phyloP scores from a whole-genome alignment of 108 stramenopile species.

The Cyclostephanos tholiformis region DNA sequence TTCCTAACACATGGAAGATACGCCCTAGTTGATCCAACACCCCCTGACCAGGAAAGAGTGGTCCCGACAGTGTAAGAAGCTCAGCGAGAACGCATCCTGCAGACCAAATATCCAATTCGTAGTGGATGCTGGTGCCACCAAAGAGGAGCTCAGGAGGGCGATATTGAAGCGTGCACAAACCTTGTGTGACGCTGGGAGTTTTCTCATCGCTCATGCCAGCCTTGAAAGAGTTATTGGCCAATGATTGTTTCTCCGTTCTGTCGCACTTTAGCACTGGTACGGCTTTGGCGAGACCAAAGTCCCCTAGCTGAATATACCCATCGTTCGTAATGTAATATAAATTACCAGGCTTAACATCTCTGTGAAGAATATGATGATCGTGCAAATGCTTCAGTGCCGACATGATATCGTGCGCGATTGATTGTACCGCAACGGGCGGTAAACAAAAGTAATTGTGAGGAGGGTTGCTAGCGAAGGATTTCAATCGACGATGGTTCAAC shows the following conservation, averaged over 20 bases:
- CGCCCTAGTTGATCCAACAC: slow-evolving; percentile 72
- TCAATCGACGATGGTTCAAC: slow-evolving; percentile 58
- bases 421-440: slow-evolving; percentile 42
- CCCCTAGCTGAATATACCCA: slow-evolving; percentile 72
- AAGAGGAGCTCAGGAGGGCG: slow-evolving; percentile 80
- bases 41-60: slow-evolving; percentile 64
- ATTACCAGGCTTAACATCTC: slow-evolving; percentile 96
- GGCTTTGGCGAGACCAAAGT: slow-evolving; percentile 78
- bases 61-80: slow-evolving; percentile 51
- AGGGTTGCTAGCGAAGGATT: slow-evolving; percentile 28
- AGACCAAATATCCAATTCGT: slow-evolving; percentile 64
- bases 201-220: slow-evolving; percentile 1
- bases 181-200: slow-evolving; percentile 19
- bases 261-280: slow-evolving; percentile 18
- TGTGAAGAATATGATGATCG: slow-evolving; percentile 84
- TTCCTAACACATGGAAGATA: slow-evolving; percentile 67
- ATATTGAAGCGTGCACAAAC: slow-evolving; percentile 78
- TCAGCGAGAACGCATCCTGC: slow-evolving; percentile 68
- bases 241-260: slow-evolving; percentile 2
- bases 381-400: slow-evolving; percentile 91
- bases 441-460: slow-evolving; percentile 26
- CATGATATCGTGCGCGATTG: slow-evolving; percentile 63
- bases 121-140: slow-evolving; percentile 48
- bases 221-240: not conserved
- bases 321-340: slow-evolving; percentile 57